Evolutionary conservation across 805 yeast genomes (phyloP).

Genomic region (Komagataella ulmi): DNA sequence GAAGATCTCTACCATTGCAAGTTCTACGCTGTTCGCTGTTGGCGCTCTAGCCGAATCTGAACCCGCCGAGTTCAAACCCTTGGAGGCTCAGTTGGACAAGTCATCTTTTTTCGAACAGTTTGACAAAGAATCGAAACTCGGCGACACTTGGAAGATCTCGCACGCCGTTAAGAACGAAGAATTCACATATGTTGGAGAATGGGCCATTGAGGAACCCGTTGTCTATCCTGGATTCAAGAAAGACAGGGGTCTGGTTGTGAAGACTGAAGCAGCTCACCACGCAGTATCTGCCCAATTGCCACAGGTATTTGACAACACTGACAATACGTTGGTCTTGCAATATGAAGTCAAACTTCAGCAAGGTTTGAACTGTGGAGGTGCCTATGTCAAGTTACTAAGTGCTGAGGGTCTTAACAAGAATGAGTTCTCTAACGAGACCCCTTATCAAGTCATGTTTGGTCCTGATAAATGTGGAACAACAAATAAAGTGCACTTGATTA

Average conservation of each 20-base stretch:
- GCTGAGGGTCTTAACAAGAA: constrained; percentile 21
- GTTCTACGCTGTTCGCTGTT: not conserved
- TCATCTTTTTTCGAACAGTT: constrained; percentile 48
- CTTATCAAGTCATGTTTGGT: constrained; percentile 85
- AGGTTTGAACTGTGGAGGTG: constrained; percentile 78
- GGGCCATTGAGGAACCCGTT: constrained; percentile 58
- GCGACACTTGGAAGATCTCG: constrained; percentile 48
- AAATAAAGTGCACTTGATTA: constrained; percentile 69
- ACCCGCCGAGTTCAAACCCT: not conserved
- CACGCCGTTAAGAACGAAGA: constrained; percentile 36
- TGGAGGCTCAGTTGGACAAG: not conserved
- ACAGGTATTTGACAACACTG: constrained; percentile 41
- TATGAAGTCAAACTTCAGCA: constrained; percentile 81
- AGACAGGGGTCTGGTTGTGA: constrained; percentile 70
- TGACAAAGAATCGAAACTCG: constrained; percentile 12
- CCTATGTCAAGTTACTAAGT: constrained; percentile 66
- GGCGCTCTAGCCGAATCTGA: not conserved
- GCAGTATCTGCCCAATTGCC: constrained; percentile 62
- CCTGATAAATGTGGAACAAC: constrained; percentile 83
- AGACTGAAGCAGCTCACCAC: constrained; percentile 65
- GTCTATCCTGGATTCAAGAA: constrained; percentile 44
- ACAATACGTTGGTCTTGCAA: constrained; percentile 65
- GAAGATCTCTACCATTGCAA: not conserved
- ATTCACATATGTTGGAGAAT: constrained; percentile 54
- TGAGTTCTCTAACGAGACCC: constrained; percentile 50